phyloP scores from a whole-genome alignment of 305 asterid genomes.

The Plantago coronopus region DNA sequence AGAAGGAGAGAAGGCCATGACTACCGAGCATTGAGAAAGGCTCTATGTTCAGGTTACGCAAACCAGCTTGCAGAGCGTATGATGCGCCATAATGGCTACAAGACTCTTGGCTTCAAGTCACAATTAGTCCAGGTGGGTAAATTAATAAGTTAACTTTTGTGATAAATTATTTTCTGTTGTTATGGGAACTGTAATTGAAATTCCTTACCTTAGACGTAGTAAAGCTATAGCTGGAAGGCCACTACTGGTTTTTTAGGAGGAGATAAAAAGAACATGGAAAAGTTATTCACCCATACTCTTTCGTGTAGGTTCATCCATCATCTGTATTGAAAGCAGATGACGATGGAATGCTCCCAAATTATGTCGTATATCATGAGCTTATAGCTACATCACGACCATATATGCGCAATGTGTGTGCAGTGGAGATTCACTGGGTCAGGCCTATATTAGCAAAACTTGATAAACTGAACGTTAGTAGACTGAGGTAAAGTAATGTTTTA shows the following conservation, averaged over 20 bases:
- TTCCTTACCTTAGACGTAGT: too few species aligned
- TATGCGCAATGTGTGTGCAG: slow-evolving; percentile 83
- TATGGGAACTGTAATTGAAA: neutral
- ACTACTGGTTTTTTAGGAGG: too few species aligned
- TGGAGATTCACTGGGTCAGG: slow-evolving; percentile 78
- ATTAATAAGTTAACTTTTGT: slow-evolving; percentile 6
- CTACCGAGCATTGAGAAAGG: slow-evolving; percentile 70
- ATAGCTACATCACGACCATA: slow-evolving; percentile 77
- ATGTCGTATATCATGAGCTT: slow-evolving; percentile 77
- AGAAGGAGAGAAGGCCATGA: slow-evolving; percentile 53
- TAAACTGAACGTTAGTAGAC: slow-evolving; percentile 53
- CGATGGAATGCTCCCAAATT: slow-evolving; percentile 84
- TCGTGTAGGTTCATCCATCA: slow-evolving; percentile 79
- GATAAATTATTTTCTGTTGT: neutral
- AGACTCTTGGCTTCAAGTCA: slow-evolving; percentile 83
- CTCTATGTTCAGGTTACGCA: slow-evolving; percentile 81
- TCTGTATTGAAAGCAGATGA: slow-evolving; percentile 76
- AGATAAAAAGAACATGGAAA: neutral
- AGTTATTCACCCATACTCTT: neutral
- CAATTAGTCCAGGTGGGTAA: slow-evolving; percentile 81
- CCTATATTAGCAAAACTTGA: slow-evolving; percentile 70
- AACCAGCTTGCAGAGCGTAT: slow-evolving; percentile 94
- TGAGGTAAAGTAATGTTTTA: slow-evolving; percentile 43
- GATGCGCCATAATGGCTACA: slow-evolving; percentile 89
- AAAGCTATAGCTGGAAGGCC: too few species aligned